Conservation (phyloP, 352 stramenopile genomes). For the Pythium diclinum region DNA sequence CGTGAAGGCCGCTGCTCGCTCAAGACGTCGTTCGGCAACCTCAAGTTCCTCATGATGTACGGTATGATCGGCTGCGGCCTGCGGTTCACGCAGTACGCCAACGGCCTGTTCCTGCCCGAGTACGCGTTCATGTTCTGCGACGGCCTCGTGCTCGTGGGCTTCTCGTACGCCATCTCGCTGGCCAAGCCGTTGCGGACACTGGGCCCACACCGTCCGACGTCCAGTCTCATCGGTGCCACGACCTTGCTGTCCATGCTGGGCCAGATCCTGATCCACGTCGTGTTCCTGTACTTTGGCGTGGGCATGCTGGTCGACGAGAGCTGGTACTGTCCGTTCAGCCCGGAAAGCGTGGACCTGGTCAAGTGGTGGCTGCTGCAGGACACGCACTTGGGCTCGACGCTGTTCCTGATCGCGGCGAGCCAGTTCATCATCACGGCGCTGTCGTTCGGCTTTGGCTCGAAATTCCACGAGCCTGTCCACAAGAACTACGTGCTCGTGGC, state of each 20-base stretch:
- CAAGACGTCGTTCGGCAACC: slow-evolving; percentile 72
- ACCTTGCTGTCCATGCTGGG: slow-evolving; percentile 44
- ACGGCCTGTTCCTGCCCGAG: slow-evolving; percentile 65
- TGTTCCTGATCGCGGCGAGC: slow-evolving; percentile 30
- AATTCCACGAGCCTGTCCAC: slow-evolving; percentile 32
- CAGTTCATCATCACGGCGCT: slow-evolving; percentile 28
- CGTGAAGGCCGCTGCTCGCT: slow-evolving; percentile 85
- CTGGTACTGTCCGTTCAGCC: slow-evolving; percentile 42
- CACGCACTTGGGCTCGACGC: slow-evolving; percentile 26
- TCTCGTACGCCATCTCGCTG: slow-evolving; percentile 74
- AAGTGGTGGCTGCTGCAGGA: slow-evolving; percentile 42
- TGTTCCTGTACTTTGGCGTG: slow-evolving; percentile 39
- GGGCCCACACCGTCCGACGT: slow-evolving; percentile 43
- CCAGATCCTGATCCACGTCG: slow-evolving; percentile 43
- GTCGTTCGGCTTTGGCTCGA: slow-evolving; percentile 37
- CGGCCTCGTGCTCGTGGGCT: slow-evolving; percentile 55
- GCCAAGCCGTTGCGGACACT: slow-evolving; percentile 48
- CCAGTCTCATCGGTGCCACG: slow-evolving; percentile 46
- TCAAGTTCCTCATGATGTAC: slow-evolving; percentile 90
- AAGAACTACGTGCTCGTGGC: slow-evolving; percentile 34
- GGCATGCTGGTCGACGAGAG: slow-evolving; percentile 24
- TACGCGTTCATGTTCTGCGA: slow-evolving; percentile 74
- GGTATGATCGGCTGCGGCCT: slow-evolving; percentile 50
- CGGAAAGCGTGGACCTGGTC: slow-evolving; percentile 31
- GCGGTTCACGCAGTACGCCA: slow-evolving; percentile 68